Evolutionary conservation across 2,329 filamentous ascomycete genomes (phyloP), one percentile per base, ranked within the genome.

Genomic region (Plenodomus tracheiphilus): DNA sequence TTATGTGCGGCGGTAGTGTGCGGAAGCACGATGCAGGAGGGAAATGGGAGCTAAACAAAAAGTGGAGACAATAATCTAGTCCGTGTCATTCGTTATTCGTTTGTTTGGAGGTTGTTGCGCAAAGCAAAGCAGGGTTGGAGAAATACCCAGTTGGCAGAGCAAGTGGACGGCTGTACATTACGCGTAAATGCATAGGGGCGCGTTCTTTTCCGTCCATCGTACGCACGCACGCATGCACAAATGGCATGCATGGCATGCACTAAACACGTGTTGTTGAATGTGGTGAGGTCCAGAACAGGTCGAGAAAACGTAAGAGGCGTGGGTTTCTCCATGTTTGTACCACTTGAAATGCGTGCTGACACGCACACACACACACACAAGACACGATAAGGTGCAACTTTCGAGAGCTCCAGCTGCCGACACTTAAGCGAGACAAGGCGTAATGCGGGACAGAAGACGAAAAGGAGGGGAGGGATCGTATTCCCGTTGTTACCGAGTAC

Each of bases 231-330:
- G n/a, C n/a, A n/a, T n/a, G n/a, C n/a, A n/a, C n/a, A n/a, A n/a
- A n/a, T n/a, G n/a, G n/a, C n/a, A n/a, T n/a, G n/a, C n/a, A n/a
- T n/a, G n/a, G n/a, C n/a, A n/a, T n/a, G n/a, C n/a, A n/a, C n/a
- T n/a, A n/a, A n/a, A n/a, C n/a, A n/a, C n/a, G n/a, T n/a, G n/a
- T n/a, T n/a, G n/a, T n/a, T n/a, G n/a, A n/a, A n/a, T n/a, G n/a
- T n/a, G 9, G 15, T 32, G 28, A 8, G 35, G 41, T 42, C 16
- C 36, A 54, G 38, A 41, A 47, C 18, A 44, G 40, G n/a, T n/a
- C n/a, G 43, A 37, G 22, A 15, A 51, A 50, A 57, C 51, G 54
- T 55, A 57, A 57, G 46, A 53, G 43, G 38, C 50, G 50, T 47
- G 44, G 39, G 39, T 32, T 25, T 25, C 10, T 32, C 48, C 30